Conservation (phyloP, 208 protist species). For the Crithidia bombi region DNA sequence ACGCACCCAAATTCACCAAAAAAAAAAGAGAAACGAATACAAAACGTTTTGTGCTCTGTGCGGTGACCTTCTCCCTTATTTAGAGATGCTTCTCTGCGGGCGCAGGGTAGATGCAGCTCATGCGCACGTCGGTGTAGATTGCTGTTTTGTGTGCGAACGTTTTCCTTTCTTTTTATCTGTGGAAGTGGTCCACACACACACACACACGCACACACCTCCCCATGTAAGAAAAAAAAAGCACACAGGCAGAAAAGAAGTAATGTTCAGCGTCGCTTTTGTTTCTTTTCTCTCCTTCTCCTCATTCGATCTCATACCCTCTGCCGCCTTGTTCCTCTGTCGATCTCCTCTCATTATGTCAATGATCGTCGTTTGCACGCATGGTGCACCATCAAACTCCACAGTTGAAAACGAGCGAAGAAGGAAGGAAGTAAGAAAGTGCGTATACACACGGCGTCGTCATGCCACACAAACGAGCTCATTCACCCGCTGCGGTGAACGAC, state of each 20-base stretch:
- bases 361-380: background rate
- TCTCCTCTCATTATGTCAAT: background rate
- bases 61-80: no score
- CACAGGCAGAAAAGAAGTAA: no score
- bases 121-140: no score
- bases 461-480: conserved; percentile 22
- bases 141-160: background rate
- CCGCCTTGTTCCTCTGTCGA: background rate
- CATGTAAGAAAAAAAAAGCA: no score
- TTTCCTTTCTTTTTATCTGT: background rate
- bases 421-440: no score
- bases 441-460: background rate
- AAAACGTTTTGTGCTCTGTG: no score
- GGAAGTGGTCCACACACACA: no score
- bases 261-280: background rate
- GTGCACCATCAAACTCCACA: background rate
- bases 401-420: background rate
- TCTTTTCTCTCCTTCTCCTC: background rate
- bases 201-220: no score
- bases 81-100: no score
- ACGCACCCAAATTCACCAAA: no score
- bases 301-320: background rate
- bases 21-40: no score
- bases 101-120: no score
- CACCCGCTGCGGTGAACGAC: conserved; percentile 21